These are phyloP conservation scores for Wickerhamomyces queroliae DNA, from an alignment of 805 yeast species.

Conservation along the genomic window DNA sequence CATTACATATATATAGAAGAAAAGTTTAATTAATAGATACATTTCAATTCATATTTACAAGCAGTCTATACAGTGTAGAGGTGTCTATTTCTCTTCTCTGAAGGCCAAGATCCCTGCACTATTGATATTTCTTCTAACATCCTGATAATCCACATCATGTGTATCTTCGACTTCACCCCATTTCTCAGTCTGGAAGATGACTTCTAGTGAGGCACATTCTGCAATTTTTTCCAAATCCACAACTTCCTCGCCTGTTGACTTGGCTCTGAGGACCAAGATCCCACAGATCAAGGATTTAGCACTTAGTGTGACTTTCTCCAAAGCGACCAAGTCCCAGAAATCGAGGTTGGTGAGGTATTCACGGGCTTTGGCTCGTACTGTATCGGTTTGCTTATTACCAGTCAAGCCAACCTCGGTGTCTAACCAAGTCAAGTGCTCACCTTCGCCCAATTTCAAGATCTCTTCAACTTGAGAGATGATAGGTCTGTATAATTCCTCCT, in stretches of 20 bases:
- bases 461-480: slow-evolving; percentile 62
- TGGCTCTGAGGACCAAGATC: slow-evolving; percentile 50
- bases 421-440: slow-evolving; percentile 41
- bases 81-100: slow-evolving; percentile 6
- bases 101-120: slow-evolving; percentile 63
- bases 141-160: slow-evolving; percentile 94
- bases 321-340: slow-evolving; percentile 75
- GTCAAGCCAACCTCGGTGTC: slow-evolving; percentile 86
- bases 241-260: slow-evolving; percentile 41
- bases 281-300: slow-evolving; percentile 88
- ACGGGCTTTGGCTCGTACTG: slow-evolving; percentile 54
- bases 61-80: too few relatives aligned
- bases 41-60: neutral
- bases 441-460: slow-evolving; percentile 39
- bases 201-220: slow-evolving; percentile 74
- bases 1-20: neutral
- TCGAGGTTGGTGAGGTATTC: slow-evolving; percentile 60
- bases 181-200: slow-evolving; percentile 73
- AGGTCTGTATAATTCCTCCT: slow-evolving; percentile 72
- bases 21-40: neutral
- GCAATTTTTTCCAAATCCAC: slow-evolving; percentile 60
- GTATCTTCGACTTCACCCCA: slow-evolving; percentile 99
- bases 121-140: slow-evolving; percentile 75
- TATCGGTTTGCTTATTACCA: slow-evolving; percentile 68
- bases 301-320: slow-evolving; percentile 83